phyloP scores from a whole-genome alignment of 176 grass and related monocot species.

The Oryza glaberrima region DNA sequence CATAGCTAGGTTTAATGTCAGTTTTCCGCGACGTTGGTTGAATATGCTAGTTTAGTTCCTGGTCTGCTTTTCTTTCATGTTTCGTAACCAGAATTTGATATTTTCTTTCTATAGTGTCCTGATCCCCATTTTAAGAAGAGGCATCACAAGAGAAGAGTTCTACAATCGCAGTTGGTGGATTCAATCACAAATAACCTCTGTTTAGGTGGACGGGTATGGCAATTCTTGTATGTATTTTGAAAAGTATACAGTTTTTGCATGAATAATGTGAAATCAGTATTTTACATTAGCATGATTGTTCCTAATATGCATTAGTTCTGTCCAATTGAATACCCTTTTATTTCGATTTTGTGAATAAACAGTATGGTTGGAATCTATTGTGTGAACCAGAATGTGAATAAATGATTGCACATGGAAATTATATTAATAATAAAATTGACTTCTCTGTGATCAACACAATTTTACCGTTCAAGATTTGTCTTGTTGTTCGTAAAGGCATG shows the following conservation, averaged over 20 bases:
- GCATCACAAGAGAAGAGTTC: conserved; percentile 95
- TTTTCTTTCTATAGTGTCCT: conserved; percentile 67
- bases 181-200: conserved; percentile 77
- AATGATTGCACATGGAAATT: neutral
- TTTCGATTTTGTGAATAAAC: neutral
- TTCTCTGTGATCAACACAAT: neutral
- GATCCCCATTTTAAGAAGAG: conserved; percentile 96
- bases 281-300: neutral
- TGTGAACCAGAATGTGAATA: too few species aligned
- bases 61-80: neutral
- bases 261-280: neutral
- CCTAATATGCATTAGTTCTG: neutral
- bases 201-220: conserved; percentile 70
- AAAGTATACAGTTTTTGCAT: neutral
- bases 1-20: neutral
- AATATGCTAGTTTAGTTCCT: conserved; percentile 3
- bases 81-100: conserved; percentile 13
- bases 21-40: neutral
- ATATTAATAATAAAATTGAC: neutral
- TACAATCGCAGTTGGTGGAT: conserved; percentile 70
- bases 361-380: neutral
- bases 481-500: conserved; percentile 6
- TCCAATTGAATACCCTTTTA: neutral
- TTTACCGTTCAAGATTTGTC: neutral
- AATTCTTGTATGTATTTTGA: conserved; percentile 1